Evolutionary conservation across 1,139 yeast genomes (phyloP), one percentile per base, ranked within the genome.

Genomic region (Geotrichum carabidarum): DNA sequence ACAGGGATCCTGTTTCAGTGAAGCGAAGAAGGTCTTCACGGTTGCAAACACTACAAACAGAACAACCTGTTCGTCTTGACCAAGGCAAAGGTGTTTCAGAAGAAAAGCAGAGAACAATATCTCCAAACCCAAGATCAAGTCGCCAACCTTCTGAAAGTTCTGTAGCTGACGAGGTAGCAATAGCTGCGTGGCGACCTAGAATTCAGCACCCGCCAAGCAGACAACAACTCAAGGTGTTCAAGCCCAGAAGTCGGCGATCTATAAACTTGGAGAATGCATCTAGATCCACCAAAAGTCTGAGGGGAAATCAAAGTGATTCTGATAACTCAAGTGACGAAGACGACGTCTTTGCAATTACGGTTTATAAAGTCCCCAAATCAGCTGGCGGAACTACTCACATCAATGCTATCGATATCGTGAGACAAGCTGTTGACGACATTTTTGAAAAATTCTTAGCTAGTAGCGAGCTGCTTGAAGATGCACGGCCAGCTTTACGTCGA

Each of bases 391-490:
- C 53, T 2, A 30, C 49, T 0, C 37, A 40, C 7, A 42, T 64
- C 38, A 65, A 62, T 38, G 66, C 64, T 2, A 56, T 63, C n/a
- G 68, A 65, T 45, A 59, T 65, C n/a, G 59, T 62, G 11, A 53
- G 61, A 0, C 63, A 62, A 42, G 54, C 58, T 2, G 57, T 60
- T 17, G 45, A 55, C 12, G 60, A 62, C 17, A 41, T 58, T 8
- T 54, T 63, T 37, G 59, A 57, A 14, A 35, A 44, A 12, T 41
- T 43, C 22, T 45, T 53, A 54, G 30, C 42, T 34, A 44, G 11
- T 35, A 56, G 46, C 36, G 50, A 31, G 35, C 11, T 18, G 7
- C 43, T 40, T 22, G 15, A 36, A 34, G 36, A 41, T 38, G 42
- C 17, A 50, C 56, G 32, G 7, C 57, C 56, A 1, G 50, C 58